Percentiles rank a stretch among this genome's conserved stretches.
phyloP scores from a whole-genome alignment of 2,329 filamentous ascomycete genomes.

The Penicillium sumatraense region DNA sequence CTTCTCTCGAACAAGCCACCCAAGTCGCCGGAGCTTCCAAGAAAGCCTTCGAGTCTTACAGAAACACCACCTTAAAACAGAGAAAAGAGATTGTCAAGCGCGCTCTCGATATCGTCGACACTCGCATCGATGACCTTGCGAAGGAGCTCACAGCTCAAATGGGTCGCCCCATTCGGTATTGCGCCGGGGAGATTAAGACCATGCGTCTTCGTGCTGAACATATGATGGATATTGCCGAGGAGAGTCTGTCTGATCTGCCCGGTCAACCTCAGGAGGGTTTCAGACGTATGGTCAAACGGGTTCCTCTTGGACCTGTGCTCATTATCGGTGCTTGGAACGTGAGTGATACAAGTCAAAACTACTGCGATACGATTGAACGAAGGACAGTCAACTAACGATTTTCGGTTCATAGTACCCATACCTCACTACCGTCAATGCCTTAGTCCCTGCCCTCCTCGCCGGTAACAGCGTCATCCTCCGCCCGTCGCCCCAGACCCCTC shows the following conservation, averaged over 20 bases:
- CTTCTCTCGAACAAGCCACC: slow-evolving; percentile 36
- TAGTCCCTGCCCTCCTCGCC: slow-evolving; percentile 83
- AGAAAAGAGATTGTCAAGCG: slow-evolving; percentile 81
- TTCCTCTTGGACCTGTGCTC: slow-evolving; percentile 81
- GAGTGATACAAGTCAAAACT: too few relatives aligned
- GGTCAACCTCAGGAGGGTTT: slow-evolving; percentile 85
- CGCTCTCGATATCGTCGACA: slow-evolving; percentile 70
- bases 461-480: slow-evolving; percentile 93
- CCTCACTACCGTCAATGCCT: slow-evolving; percentile 83
- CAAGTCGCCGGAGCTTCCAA: slow-evolving; percentile 28
- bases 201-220: slow-evolving; percentile 82
- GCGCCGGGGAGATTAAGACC: slow-evolving; percentile 78
- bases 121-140: slow-evolving; percentile 75
- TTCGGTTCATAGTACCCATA: slow-evolving; percentile 75
- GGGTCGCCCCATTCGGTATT: slow-evolving; percentile 86
- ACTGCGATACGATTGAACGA: too few relatives aligned
- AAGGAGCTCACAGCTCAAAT: slow-evolving; percentile 86
- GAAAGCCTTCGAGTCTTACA: slow-evolving; percentile 56
- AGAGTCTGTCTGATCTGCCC: slow-evolving; percentile 75
- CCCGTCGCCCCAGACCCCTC: slow-evolving; percentile 89
- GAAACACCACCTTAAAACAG: slow-evolving; percentile 70
- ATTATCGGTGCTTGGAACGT: slow-evolving; percentile 94
- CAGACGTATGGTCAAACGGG: slow-evolving; percentile 83
- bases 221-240: slow-evolving; percentile 78
- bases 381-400: background rate